Conservation (phyloP, 257 asterid genomes). For the Perilla frutescens region DNA sequence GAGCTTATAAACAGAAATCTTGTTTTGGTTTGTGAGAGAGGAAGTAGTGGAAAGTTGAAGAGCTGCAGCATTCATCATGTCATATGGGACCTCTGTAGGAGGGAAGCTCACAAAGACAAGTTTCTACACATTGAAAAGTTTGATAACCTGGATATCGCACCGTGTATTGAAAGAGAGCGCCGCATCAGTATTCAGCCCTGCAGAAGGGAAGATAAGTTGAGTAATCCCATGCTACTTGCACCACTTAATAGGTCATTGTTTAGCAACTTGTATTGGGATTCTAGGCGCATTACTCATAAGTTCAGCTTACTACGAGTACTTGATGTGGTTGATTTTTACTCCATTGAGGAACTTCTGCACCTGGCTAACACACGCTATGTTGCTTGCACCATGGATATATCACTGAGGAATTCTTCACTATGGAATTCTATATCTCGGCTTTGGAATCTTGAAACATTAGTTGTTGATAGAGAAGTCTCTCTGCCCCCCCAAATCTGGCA, state of each 20-base stretch:
- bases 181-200: constrained; percentile 22
- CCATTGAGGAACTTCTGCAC: not conserved
- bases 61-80: constrained; percentile 40
- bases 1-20: constrained; percentile 38
- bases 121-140: constrained; percentile 23
- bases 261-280: constrained; percentile 18
- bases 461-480: constrained; percentile 4
- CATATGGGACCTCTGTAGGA: constrained; percentile 36
- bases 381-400: constrained; percentile 18
- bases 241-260: constrained; percentile 22
- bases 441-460: constrained; percentile 34
- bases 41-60: constrained; percentile 23
- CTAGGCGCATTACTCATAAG: not conserved
- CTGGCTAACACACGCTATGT: constrained; percentile 24
- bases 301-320: constrained; percentile 26
- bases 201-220: not conserved
- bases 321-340: constrained; percentile 12
- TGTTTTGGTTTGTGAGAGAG: constrained; percentile 13
- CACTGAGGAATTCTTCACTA: not conserved
- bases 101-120: constrained; percentile 28
- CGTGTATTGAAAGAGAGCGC: not conserved
- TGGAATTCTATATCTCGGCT: constrained; percentile 18
- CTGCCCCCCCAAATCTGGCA: constrained; percentile 34
- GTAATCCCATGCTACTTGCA: not conserved
- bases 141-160: constrained; percentile 1